These are phyloP conservation scores for Alternaria rosae DNA, from an alignment of 2,329 filamentous ascomycete species.

Conservation along the genomic window DNA sequence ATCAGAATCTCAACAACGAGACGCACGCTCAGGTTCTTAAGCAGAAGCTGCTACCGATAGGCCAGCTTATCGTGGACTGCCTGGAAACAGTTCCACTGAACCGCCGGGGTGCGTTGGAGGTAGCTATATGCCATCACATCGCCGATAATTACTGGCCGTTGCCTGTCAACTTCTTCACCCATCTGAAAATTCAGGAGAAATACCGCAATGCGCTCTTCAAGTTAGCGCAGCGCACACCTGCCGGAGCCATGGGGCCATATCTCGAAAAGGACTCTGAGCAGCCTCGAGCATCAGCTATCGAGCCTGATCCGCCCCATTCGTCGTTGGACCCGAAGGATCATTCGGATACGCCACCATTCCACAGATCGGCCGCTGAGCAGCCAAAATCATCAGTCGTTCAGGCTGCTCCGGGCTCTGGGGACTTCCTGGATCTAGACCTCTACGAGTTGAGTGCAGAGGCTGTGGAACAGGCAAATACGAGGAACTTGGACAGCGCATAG, in stretches of 20 bases:
- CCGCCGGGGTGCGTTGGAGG: slow-evolving; percentile 12
- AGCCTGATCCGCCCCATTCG: background rate
- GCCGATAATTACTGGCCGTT: slow-evolving; percentile 28
- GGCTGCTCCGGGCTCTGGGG: background rate
- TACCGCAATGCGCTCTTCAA: slow-evolving; percentile 21
- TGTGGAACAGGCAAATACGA: background rate
- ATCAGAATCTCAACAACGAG: slow-evolving; percentile 9
- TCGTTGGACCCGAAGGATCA: background rate
- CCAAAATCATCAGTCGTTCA: background rate
- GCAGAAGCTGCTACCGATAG: slow-evolving; percentile 24
- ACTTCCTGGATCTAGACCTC: background rate
- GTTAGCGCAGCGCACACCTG: background rate
- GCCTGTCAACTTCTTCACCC: slow-evolving; percentile 9
- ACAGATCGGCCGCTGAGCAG: background rate
- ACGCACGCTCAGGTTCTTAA: slow-evolving; percentile 23
- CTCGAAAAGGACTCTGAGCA: background rate
- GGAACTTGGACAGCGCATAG: background rate
- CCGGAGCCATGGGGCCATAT: background rate
- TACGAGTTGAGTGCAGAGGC: background rate
- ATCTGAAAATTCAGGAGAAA: slow-evolving; percentile 21
- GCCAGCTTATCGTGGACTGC: slow-evolving; percentile 11
- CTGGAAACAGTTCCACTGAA: background rate
- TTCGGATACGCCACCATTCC: background rate
- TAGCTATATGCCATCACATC: slow-evolving; percentile 25
- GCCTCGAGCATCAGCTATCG: background rate